These are phyloP conservation scores for Prunus mongolica DNA, from an alignment of 306 rosid species.

Conservation along the genomic window DNA sequence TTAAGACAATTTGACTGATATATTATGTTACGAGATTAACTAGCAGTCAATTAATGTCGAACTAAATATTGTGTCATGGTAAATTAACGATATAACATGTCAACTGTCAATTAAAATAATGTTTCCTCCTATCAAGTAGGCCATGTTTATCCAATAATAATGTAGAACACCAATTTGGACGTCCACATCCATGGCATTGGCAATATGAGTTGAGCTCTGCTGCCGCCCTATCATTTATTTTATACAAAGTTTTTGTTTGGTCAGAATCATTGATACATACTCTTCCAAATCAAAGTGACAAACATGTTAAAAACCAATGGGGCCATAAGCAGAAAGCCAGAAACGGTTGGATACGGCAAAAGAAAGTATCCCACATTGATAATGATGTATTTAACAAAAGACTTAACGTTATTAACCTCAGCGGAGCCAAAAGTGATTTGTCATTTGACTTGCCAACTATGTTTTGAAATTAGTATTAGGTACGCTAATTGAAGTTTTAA, in stretches of 20 bases:
- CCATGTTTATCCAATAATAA: neutral
- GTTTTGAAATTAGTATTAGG: slow-evolving; percentile 15
- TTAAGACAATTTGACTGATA: too few relatives aligned
- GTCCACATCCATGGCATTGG: neutral
- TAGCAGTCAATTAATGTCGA: too few relatives aligned
- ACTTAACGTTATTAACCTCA: neutral
- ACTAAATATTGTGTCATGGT: too few relatives aligned
- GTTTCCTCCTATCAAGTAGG: too few relatives aligned
- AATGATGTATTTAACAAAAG: neutral
- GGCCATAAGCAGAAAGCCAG: neutral
- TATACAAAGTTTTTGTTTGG: neutral
- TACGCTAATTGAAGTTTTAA: slow-evolving; percentile 24
- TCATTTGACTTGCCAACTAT: slow-evolving; percentile 17
- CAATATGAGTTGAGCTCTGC: neutral
- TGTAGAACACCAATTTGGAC: neutral
- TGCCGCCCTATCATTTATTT: neutral
- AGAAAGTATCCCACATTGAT: neutral
- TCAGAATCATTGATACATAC: neutral
- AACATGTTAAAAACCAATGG: neutral
- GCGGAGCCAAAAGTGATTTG: neutral
- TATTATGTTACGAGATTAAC: too few relatives aligned
- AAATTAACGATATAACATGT: too few relatives aligned
- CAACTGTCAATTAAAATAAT: too few relatives aligned
- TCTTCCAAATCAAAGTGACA: neutral
- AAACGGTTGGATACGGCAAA: slow-evolving; percentile 10